phyloP scores from a whole-genome alignment of 345 rosid species.

The Salix suchowensis region DNA sequence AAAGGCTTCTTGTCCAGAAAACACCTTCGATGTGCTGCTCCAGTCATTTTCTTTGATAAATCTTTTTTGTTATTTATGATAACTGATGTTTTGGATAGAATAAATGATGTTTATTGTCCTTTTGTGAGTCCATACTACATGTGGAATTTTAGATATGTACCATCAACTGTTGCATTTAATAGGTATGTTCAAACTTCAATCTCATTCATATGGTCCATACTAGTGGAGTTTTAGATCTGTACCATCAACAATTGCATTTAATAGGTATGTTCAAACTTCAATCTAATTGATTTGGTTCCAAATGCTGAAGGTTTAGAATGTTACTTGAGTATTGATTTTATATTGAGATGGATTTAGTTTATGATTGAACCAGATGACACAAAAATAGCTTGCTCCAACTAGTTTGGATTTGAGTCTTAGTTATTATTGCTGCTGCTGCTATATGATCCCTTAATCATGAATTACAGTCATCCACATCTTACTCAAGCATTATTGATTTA shows the following conservation, averaged over 20 bases:
- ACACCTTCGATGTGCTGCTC: too few relatives aligned
- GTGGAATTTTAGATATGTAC: too few relatives aligned
- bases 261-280: neutral
- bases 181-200: neutral
- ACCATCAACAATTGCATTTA: too few relatives aligned
- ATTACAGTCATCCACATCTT: neutral
- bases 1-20: too few relatives aligned
- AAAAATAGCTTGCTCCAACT: neutral
- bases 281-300: neutral
- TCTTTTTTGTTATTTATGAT: neutral
- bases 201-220: neutral
- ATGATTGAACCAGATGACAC: neutral
- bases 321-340: too few relatives aligned
- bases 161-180: too few relatives aligned
- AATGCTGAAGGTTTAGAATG: neutral
- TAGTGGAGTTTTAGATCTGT: too few relatives aligned
- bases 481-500: conserved; percentile 19
- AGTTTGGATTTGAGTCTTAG: neutral
- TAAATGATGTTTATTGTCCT: neutral
- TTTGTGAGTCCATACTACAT: neutral
- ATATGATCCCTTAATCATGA: neutral
- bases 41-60: neutral
- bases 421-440: neutral
- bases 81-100: neutral
- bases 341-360: neutral